Conservation (phyloP, 306 rosid species). For the Vachellia pachyceras region DNA sequence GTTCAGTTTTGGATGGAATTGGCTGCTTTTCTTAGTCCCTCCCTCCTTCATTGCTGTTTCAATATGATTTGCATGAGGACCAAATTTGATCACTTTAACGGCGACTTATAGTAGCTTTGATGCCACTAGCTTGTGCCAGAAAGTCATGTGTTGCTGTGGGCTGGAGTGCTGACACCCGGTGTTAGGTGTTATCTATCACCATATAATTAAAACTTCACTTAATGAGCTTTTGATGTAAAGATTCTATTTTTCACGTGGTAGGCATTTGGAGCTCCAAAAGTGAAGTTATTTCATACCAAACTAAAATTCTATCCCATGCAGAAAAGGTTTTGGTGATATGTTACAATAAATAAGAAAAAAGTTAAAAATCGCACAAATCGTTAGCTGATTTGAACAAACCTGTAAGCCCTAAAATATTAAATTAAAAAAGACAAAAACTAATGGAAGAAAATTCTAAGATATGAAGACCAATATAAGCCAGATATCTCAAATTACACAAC, state of each 20-base stretch:
- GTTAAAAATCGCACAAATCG: neutral
- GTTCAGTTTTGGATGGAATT: neutral
- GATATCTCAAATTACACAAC: neutral
- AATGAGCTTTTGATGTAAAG: neutral
- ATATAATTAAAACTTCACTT: neutral
- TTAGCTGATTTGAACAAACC: neutral
- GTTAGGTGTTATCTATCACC: neutral
- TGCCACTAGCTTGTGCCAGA: neutral
- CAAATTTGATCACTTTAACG: slow-evolving; percentile 1
- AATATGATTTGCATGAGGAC: neutral
- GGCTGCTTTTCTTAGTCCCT: neutral
- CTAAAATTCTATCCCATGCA: neutral
- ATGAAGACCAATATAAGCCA: neutral
- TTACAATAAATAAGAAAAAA: neutral
- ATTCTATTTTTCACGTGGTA: neutral
- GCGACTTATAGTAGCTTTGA: neutral
- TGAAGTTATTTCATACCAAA: neutral
- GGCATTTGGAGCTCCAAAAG: neutral
- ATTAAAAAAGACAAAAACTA: neutral
- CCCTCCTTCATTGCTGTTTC: neutral
- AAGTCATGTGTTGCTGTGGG: neutral
- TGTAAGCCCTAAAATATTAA: neutral
- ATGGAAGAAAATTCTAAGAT: neutral
- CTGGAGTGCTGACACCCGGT: neutral
- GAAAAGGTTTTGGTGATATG: neutral